Evolutionary conservation across 2,329 filamentous ascomycete genomes (phyloP).

Genomic region (Sclerotiophoma versabilis): DNA sequence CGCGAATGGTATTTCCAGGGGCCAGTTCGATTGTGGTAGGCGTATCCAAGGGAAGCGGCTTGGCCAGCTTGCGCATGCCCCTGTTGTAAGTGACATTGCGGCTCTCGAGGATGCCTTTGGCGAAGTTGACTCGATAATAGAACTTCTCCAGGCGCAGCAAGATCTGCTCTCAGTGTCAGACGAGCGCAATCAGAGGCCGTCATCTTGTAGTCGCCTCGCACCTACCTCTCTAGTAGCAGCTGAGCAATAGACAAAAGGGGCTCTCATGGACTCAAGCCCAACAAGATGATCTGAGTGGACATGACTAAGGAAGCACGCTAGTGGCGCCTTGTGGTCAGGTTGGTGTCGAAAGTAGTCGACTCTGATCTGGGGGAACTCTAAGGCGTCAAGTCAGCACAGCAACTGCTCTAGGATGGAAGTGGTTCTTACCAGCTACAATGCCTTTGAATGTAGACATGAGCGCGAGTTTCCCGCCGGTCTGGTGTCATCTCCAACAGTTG

Average conservation of each 20-base stretch:
- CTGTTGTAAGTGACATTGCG: constrained; percentile 74
- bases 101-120: constrained; percentile 77
- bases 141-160: constrained; percentile 81
- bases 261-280: constrained; percentile 77
- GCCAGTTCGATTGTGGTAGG: constrained; percentile 78
- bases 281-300: constrained; percentile 89
- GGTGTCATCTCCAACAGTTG: constrained; percentile 3
- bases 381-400: constrained; percentile 5
- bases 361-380: constrained; percentile 80
- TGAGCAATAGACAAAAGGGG: constrained; percentile 91
- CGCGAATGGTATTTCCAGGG: constrained; percentile 72
- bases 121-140: constrained; percentile 81
- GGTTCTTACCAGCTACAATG: constrained; percentile 33
- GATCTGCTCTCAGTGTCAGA: constrained; percentile 54
- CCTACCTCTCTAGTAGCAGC: constrained; percentile 74
- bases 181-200: not conserved
- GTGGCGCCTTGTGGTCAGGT: constrained; percentile 63
- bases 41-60: constrained; percentile 81
- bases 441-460: constrained; percentile 48
- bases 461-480: not conserved
- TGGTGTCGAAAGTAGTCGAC: constrained; percentile 81
- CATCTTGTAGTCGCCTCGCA: not conserved
- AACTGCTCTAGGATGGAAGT: not conserved
- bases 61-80: constrained; percentile 75
- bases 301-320: constrained; percentile 91